These are phyloP conservation scores for Coemansia sp. DNA, from an alignment of 192 early-diverging fungal genomes.

Conservation along the genomic window DNA sequence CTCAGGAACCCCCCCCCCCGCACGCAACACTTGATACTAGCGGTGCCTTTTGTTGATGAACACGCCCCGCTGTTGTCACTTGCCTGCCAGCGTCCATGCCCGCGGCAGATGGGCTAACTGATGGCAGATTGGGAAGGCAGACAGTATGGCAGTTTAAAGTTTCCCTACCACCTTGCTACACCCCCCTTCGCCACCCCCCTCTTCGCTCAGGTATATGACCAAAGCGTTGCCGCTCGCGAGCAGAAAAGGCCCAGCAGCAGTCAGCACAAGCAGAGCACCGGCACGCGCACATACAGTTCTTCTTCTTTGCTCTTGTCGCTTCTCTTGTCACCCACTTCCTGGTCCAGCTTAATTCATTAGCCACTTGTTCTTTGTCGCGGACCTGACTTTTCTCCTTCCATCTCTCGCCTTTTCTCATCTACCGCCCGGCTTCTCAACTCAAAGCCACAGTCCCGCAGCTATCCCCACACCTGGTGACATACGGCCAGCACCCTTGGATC, in stretches of 20 bases:
- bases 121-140: not conserved
- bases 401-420: not conserved
- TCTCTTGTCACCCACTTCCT: constrained; percentile 2
- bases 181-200: constrained; percentile 7
- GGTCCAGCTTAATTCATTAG: constrained; percentile 9
- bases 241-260: not conserved
- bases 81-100: not conserved
- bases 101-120: constrained; percentile 6
- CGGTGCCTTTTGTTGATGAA: not conserved
- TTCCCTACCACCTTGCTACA: constrained; percentile 4
- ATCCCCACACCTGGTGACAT: not conserved
- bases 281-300: not conserved
- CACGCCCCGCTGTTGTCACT: not conserved
- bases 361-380: constrained; percentile 1
- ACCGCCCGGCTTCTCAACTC: not conserved
- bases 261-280: constrained; percentile 3
- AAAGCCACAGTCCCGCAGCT: not conserved
- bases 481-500: not conserved
- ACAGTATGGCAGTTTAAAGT: constrained; percentile 18
- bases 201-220: constrained; percentile 7
- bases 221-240: constrained; percentile 9
- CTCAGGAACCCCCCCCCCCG: constrained; percentile 4
- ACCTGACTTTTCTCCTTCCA: not conserved
- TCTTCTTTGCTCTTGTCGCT: not conserved
- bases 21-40: not conserved